Evolutionary conservation across 768 basidiomycete genomes (phyloP).

Genomic region (Lanmaoa rubissima): DNA sequence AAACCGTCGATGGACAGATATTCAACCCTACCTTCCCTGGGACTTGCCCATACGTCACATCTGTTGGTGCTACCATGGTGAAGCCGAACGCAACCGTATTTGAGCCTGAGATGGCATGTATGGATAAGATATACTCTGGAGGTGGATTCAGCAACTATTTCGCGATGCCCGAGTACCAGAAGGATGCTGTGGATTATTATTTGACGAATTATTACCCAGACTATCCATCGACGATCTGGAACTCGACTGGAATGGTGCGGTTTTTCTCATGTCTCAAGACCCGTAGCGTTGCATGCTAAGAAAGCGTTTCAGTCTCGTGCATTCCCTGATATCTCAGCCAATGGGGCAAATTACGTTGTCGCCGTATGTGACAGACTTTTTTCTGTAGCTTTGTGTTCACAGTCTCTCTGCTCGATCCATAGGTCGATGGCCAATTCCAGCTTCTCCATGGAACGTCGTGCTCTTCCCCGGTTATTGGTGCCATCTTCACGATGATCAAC

Average conservation of each 20-base stretch:
- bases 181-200: slow-evolving; percentile 32
- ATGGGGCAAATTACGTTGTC: slow-evolving; percentile 33
- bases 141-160: slow-evolving; percentile 57
- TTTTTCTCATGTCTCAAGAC: not conserved
- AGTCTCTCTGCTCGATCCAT: not conserved
- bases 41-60: slow-evolving; percentile 50
- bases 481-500: slow-evolving; percentile 39
- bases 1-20: slow-evolving; percentile 43
- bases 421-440: slow-evolving; percentile 28
- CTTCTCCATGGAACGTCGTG: slow-evolving; percentile 34
- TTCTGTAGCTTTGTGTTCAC: not conserved
- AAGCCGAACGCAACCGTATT: slow-evolving; percentile 36
- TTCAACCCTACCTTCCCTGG: slow-evolving; percentile 56
- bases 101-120: slow-evolving; percentile 52
- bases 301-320: slow-evolving; percentile 31
- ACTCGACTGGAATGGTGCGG: slow-evolving; percentile 21
- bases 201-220: slow-evolving; percentile 29
- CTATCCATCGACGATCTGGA: slow-evolving; percentile 25
- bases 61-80: slow-evolving; percentile 47
- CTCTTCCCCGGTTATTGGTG: slow-evolving; percentile 30
- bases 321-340: slow-evolving; percentile 38
- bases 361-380: slow-evolving; percentile 14
- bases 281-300: not conserved
- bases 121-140: slow-evolving; percentile 43
- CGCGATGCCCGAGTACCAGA: slow-evolving; percentile 41